Evolutionary conservation across 306 rosid genomes (phyloP), one percentile per base, ranked within the genome.

Genomic region (Gynostemma pentaphyllum): DNA sequence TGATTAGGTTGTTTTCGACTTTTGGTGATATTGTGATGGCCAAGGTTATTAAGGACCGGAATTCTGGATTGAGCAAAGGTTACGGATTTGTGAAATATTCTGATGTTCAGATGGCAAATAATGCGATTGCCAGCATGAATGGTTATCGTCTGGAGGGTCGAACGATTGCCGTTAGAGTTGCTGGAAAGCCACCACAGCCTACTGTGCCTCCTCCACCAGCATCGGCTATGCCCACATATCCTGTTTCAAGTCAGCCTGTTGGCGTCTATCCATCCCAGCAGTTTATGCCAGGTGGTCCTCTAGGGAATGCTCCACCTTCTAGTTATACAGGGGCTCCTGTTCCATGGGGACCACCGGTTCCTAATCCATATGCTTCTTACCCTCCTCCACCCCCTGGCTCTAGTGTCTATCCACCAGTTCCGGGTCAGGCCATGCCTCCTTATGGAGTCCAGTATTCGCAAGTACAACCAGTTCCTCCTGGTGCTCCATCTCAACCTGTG

Each of bases 21-120:
- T 92, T 88, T 74, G 99, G 99, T 32, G 99, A 92, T 70, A 92
- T 92, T 76, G 94, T 86, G 63, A 92, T 86, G 96, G 99, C 99
- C 0, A 92, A 88, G 76, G 96, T 92, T 71, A 92, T 92, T 57
- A 92, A 78, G 86, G 99, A 88, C 51, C 78, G 96, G 37, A 52
- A 79, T 62, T 75, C 96, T 1, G 90, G 88, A 45, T 64, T 86
- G 83, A 92, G 99, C 81, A 92, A 88, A 78, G 99, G 99, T 15
- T 92, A 88, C 11, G 99, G 99, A 12, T 92, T 92, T 62, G 99
- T 92, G 59, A 88, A 92, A 80, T 92, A 92, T 70, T 82, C 94
- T 34, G 96, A 92, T 78, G 23, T 84, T 28, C 94, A 88, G 47
- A 88, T 86, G 96, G 99, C 99, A 39, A 92, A 92, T 74, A 86